Percentiles rank a stretch among this genome's conserved stretches.
Evolutionary conservation across 148 eudicot species (phyloP).

Genomic region (Beta vulgaris): DNA sequence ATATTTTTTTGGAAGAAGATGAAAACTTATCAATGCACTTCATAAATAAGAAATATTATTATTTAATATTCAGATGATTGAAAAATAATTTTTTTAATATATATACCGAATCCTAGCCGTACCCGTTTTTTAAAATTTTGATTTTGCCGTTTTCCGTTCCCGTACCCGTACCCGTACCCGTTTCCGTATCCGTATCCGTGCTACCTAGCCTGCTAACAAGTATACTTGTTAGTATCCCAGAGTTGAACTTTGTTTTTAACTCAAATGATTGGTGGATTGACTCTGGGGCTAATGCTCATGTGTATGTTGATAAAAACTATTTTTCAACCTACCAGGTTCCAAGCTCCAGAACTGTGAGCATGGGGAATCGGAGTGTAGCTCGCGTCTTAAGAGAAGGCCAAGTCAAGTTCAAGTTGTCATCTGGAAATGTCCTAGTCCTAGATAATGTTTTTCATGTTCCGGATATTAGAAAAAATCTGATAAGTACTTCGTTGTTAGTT

Average conservation of each 20-base stretch:
- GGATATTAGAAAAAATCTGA: conserved; percentile 11
- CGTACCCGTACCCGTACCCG: no score
- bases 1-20: no score
- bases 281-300: conserved; percentile 11
- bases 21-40: no score
- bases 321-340: background rate
- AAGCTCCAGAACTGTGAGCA: conserved; percentile 8
- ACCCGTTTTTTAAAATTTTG: no score
- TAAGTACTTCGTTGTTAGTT: background rate
- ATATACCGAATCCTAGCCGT: no score
- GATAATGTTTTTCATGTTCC: conserved; percentile 22
- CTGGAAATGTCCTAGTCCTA: background rate
- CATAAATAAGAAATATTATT: no score
- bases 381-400: conserved; percentile 13
- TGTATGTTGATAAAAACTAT: background rate
- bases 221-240: background rate
- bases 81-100: no score
- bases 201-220: no score
- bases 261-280: conserved; percentile 13
- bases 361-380: conserved; percentile 14
- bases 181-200: no score
- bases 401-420: conserved; percentile 4
- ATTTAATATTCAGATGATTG: no score
- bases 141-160: no score
- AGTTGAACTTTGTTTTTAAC: background rate